phyloP scores from a whole-genome alignment of 176 grass and related monocot genomes.

The Melocanna baccifera region DNA sequence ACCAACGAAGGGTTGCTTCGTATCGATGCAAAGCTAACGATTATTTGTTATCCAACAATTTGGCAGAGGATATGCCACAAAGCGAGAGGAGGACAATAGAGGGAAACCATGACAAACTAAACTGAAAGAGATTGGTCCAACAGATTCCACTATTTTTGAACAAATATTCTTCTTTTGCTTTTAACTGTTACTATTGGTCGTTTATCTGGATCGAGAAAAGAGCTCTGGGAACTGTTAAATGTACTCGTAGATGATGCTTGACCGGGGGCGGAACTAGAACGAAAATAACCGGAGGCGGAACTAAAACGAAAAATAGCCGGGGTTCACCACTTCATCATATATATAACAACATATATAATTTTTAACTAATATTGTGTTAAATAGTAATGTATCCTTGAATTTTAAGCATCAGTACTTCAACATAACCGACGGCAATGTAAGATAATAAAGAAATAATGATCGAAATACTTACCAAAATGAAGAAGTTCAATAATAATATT shows the following conservation, averaged over 20 bases:
- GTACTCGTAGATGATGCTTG: not conserved
- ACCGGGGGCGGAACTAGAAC: not conserved
- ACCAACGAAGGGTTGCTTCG: conserved; percentile 27
- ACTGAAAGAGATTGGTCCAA: conserved; percentile 20
- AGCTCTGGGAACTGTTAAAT: not conserved
- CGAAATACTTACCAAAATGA: no score
- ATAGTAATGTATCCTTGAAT: no score
- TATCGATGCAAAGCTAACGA: conserved; percentile 25
- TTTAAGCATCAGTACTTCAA: no score
- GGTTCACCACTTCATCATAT: no score
- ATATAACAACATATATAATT: no score
- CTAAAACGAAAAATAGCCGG: no score
- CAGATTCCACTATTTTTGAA: not conserved
- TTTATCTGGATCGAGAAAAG: conserved; percentile 8
- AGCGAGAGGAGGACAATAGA: not conserved
- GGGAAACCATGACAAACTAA: conserved; percentile 14
- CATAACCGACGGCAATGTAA: no score
- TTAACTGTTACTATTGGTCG: not conserved
- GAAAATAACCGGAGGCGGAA: no score
- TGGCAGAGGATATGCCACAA: conserved; percentile 31
- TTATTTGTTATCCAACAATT: conserved; percentile 19
- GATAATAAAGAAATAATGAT: no score
- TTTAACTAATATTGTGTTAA: no score
- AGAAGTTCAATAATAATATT: no score
- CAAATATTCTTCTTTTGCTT: not conserved